These are phyloP conservation scores for Fusarium sp. DNA, from an alignment of 2,329 filamentous ascomycete species.

Conservation along the genomic window DNA sequence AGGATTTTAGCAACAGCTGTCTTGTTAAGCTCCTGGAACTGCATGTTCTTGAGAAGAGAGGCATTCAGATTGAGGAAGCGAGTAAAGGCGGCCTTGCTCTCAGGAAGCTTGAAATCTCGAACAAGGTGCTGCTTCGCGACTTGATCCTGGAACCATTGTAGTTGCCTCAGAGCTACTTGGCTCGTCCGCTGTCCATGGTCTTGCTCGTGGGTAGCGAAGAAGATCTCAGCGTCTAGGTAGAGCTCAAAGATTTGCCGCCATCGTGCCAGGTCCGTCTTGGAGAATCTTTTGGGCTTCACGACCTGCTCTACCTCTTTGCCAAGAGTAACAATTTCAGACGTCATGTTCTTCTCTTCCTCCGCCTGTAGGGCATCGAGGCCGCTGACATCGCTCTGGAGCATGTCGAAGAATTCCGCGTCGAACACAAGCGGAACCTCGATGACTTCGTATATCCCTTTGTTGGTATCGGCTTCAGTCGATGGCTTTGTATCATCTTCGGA, in stretches of 20 bases:
- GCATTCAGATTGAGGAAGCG: constrained; percentile 79
- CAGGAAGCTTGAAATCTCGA: constrained; percentile 71
- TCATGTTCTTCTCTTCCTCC: constrained; percentile 72
- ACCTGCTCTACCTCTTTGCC: constrained; percentile 72
- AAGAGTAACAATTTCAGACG: constrained; percentile 70
- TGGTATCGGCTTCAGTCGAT: constrained; percentile 1
- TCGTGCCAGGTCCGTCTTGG: constrained; percentile 73
- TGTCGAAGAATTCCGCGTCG: constrained; percentile 82
- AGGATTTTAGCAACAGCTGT: constrained; percentile 83
- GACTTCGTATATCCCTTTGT: constrained; percentile 45
- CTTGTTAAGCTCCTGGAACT: constrained; percentile 86
- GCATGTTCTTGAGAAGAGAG: constrained; percentile 79
- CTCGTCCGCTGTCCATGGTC: constrained; percentile 76
- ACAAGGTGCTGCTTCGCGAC: constrained; percentile 69
- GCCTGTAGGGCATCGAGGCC: constrained; percentile 75
- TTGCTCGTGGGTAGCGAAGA: constrained; percentile 81
- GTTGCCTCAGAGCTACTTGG: constrained; percentile 71
- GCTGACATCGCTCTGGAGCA: constrained; percentile 76
- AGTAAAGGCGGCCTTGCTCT: constrained; percentile 72
- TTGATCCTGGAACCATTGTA: constrained; percentile 78
- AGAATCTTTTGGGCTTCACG: constrained; percentile 70
- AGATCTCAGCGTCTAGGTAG: constrained; percentile 82
- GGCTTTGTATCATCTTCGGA: neutral
- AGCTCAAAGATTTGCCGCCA: constrained; percentile 87
- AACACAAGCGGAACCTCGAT: constrained; percentile 82